phyloP scores from a whole-genome alignment of 2,329 filamentous ascomycete species.

The Beauveria rudraprayagi region DNA sequence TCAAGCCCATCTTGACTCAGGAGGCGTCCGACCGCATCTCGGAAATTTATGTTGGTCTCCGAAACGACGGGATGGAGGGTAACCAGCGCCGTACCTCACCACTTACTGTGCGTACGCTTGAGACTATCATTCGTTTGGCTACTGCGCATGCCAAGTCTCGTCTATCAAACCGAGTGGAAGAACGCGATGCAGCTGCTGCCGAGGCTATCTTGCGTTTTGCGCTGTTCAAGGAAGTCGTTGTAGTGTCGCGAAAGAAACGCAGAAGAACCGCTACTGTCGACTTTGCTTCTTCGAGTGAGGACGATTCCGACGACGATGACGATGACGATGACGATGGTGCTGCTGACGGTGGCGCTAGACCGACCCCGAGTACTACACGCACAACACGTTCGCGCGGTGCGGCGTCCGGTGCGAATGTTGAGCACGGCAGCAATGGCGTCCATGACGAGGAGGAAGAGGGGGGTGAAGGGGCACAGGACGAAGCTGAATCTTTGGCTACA shows the following conservation, averaged over 20 bases:
- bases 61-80: constrained; percentile 92
- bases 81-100: constrained; percentile 91
- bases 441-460: constrained; percentile 44
- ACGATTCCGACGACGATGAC: constrained; percentile 47
- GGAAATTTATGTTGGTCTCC: constrained; percentile 79
- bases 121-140: constrained; percentile 95
- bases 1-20: constrained; percentile 85
- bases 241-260: constrained; percentile 75
- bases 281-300: constrained; percentile 50
- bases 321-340: constrained; percentile 54
- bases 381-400: constrained; percentile 22
- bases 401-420: constrained; percentile 18
- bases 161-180: constrained; percentile 79
- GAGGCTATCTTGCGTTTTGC: constrained; percentile 89
- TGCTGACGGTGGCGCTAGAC: constrained; percentile 33
- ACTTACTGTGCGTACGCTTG: constrained; percentile 92
- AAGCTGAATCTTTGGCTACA: constrained; percentile 29
- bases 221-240: constrained; percentile 90
- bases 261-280: constrained; percentile 58
- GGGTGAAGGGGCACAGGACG: constrained; percentile 45
- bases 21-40: constrained; percentile 89
- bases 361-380: constrained; percentile 19
- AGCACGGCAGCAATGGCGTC: constrained; percentile 20
- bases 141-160: constrained; percentile 93
- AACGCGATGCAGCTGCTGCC: constrained; percentile 78